Percentiles rank a stretch among this genome's conserved stretches.
Evolutionary conservation across 1,284 basidiomycete species (phyloP).

Genomic region (Trichosporon faecale): DNA sequence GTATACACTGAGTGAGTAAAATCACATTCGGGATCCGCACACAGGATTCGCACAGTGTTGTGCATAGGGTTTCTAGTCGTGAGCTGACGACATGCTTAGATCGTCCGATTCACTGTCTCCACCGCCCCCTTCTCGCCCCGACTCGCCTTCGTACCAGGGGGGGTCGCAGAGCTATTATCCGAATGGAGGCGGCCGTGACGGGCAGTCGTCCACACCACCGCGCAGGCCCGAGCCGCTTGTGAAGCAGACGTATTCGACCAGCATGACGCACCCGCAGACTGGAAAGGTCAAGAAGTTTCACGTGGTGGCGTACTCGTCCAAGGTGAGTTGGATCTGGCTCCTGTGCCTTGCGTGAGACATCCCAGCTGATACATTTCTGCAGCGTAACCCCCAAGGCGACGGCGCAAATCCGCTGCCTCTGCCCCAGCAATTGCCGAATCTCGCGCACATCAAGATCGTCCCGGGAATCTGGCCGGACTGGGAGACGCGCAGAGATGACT

Average conservation of each 20-base stretch:
- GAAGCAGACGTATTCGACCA: slow-evolving; percentile 51
- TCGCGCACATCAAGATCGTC: slow-evolving; percentile 39
- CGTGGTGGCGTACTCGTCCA: slow-evolving; percentile 49
- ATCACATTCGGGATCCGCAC: neutral
- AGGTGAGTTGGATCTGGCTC: slow-evolving; percentile 27
- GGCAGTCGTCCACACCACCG: slow-evolving; percentile 23
- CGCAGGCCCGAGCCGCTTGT: slow-evolving; percentile 39
- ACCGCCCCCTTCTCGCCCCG: slow-evolving; percentile 34
- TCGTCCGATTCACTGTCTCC: slow-evolving; percentile 43
- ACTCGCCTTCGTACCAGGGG: slow-evolving; percentile 25
- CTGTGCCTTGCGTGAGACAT: neutral
- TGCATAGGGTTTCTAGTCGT: neutral
- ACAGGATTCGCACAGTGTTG: neutral
- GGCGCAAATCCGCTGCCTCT: slow-evolving; percentile 41
- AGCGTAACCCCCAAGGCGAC: slow-evolving; percentile 48
- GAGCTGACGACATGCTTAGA: slow-evolving; percentile 20
- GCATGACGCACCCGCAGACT: slow-evolving; percentile 45
- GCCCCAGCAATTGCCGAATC: slow-evolving; percentile 45
- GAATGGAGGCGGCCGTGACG: slow-evolving; percentile 16
- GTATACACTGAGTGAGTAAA: slow-evolving; percentile 52
- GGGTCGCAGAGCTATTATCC: slow-evolving; percentile 23
- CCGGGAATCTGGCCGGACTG: slow-evolving; percentile 50
- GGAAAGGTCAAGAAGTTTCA: slow-evolving; percentile 49
- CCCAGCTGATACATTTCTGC: neutral
- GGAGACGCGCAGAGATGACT: slow-evolving; percentile 41